phyloP scores from a whole-genome alignment of 2,329 filamentous ascomycete genomes.

The Cytospora paraplurivora region DNA sequence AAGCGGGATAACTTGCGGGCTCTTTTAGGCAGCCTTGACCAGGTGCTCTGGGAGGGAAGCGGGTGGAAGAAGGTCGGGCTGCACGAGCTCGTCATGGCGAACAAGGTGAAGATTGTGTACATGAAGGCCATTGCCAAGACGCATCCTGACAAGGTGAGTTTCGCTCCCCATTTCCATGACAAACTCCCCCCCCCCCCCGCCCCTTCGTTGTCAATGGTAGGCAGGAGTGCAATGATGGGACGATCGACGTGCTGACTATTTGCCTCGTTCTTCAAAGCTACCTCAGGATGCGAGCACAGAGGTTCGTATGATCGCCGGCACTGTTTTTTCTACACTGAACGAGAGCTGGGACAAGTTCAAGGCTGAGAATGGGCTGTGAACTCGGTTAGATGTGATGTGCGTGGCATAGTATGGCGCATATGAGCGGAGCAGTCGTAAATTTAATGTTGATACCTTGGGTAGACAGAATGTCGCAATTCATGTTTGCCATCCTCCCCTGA shows the following conservation, averaged over 20 bases:
- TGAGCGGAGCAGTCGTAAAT: conserved; percentile 6
- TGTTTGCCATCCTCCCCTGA: not conserved
- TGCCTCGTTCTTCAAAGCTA: conserved; percentile 47
- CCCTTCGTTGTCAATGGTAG: not conserved
- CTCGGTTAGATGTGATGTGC: conserved; percentile 6
- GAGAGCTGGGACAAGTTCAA: conserved; percentile 77
- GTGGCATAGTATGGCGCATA: not conserved
- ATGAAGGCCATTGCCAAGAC: conserved; percentile 99
- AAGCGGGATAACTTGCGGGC: conserved; percentile 93
- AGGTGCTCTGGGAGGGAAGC: conserved; percentile 85
- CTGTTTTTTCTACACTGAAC: conserved; percentile 69
- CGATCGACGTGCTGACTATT: conserved; percentile 28
- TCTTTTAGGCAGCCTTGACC: conserved; percentile 81
- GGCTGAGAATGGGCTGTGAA: conserved; percentile 64
- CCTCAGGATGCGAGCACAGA: conserved; percentile 66
- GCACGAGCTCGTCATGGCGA: conserved; percentile 88
- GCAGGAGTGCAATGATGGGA: not conserved
- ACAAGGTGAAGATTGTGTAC: conserved; percentile 95
- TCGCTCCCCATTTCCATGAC: too few species aligned
- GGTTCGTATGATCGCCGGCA: conserved; percentile 64
- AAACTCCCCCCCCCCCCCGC: too few species aligned
- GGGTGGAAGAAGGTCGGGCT: conserved; percentile 97
- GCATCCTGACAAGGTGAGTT: conserved; percentile 95
- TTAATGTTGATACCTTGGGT: conserved; percentile 24
- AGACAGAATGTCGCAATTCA: conserved; percentile 22